Evolutionary conservation across 2,329 filamentous ascomycete species (phyloP).

Genomic region (Aureobasidium leucospermi): DNA sequence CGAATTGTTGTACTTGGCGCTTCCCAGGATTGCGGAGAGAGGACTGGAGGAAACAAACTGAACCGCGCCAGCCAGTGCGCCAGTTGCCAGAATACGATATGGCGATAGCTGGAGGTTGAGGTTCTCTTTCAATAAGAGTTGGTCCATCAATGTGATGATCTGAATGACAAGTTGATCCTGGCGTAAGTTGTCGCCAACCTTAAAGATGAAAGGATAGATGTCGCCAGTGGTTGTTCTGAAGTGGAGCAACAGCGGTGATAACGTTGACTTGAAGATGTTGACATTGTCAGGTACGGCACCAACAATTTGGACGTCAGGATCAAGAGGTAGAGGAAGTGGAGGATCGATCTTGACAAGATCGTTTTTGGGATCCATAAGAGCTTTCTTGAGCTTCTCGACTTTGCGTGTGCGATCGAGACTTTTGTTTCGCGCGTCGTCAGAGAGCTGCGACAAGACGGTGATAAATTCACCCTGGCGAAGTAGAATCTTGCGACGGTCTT

Average conservation of each 20-base stretch:
- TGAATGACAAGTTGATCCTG: slow-evolving; percentile 97
- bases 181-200: slow-evolving; percentile 89
- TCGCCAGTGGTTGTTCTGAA: slow-evolving; percentile 74
- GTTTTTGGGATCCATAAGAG: slow-evolving; percentile 81
- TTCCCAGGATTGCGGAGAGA: slow-evolving; percentile 65
- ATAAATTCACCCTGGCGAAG: slow-evolving; percentile 85
- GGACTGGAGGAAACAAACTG: slow-evolving; percentile 80
- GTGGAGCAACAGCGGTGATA: slow-evolving; percentile 83
- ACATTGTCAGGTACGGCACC: slow-evolving; percentile 79
- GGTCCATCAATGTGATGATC: slow-evolving; percentile 97
- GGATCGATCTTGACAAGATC: slow-evolving; percentile 78
- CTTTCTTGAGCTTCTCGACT: slow-evolving; percentile 75
- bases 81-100: slow-evolving; percentile 93
- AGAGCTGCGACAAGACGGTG: slow-evolving; percentile 78
- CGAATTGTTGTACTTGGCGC: slow-evolving; percentile 68
- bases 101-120: slow-evolving; percentile 90
- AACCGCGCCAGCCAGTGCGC: slow-evolving; percentile 78
- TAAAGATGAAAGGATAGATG: slow-evolving; percentile 91
- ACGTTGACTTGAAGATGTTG: slow-evolving; percentile 88
- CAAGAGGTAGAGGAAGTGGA: slow-evolving; percentile 78
- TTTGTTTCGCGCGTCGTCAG: slow-evolving; percentile 77
- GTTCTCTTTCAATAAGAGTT: slow-evolving; percentile 90
- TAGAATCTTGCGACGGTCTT: slow-evolving; percentile 66
- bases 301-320: slow-evolving; percentile 71
- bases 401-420: slow-evolving; percentile 72